Evolutionary conservation across 78 protist genomes (phyloP), one percentile per base, ranked within the genome.

Genomic region (Tieghemostelium lacteum): DNA sequence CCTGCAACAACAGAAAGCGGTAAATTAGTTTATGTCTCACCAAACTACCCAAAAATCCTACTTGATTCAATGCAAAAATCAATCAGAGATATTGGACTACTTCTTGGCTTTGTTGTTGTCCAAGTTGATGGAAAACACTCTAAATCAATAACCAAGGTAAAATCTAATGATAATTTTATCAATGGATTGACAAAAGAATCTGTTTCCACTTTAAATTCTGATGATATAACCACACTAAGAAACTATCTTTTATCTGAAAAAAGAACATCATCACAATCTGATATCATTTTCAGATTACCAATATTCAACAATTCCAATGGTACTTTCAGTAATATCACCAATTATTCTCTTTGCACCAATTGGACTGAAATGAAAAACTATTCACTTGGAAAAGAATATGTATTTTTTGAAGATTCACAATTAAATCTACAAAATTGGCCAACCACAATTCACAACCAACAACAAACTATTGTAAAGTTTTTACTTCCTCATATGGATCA

Each of bases 251-350:
- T 57, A 57, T 67, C 58, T 67, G 22, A 7, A 45, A n/a, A 4
- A n/a, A 37, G 2, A 26, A 26, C 54, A 39, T 6, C 7, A 4
- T 4, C n/a, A 28, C 42, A 42, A 3, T 67, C 74, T n/a, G 33
- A 3, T 4, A 20, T 3, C 19, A 42, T 42, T 8, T 67, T 67
- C 45, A 1, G 29, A 26, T 12, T 67, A 3, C 74, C 74, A 42
- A 42, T 67, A 2, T 67, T 67, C n/a, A 67, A 67, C 24, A 67
- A 39, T 28, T 67, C 74, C 1, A 39, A 24, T 37, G 26, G 58
- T 67, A 58, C 28, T 24, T 67, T 67, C 74, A 67, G 74, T 67
- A 37, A 17, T 45, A 67, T 67, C 6, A 8, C n/a, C 4, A 19
- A 7, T 19, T 4, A 22, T 6, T n/a, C 63, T 17, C 6, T 57